phyloP scores from a whole-genome alignment of 805 yeast species.

The Clavispora asparagi region DNA sequence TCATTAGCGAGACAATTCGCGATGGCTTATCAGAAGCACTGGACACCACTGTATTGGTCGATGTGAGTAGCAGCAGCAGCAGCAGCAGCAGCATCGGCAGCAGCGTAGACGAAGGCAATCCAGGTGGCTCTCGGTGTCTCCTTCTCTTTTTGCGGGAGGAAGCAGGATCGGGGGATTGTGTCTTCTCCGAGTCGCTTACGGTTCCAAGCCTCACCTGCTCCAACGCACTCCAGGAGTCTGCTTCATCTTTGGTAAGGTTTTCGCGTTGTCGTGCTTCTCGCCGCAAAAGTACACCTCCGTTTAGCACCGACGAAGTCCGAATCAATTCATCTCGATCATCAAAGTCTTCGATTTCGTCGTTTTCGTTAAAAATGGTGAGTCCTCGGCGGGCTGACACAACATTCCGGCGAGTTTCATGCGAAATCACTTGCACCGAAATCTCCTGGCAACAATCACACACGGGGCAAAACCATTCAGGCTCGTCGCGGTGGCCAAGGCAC shows the following conservation, averaged over 20 bases:
- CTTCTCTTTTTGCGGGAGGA: background rate
- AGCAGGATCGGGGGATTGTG: background rate
- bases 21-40: background rate
- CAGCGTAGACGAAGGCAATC: background rate
- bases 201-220: slow-evolving; percentile 22
- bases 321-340: slow-evolving; percentile 1
- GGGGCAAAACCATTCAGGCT: slow-evolving; percentile 44
- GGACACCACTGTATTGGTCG: background rate
- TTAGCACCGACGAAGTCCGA: slow-evolving; percentile 17
- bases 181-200: background rate
- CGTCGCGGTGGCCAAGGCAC: slow-evolving; percentile 31
- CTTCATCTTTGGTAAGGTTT: slow-evolving; percentile 30
- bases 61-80: background rate
- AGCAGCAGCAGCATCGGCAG: background rate
- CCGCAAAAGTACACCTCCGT: slow-evolving; percentile 36
- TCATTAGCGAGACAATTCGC: slow-evolving; percentile 17
- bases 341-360: slow-evolving; percentile 2
- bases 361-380: background rate
- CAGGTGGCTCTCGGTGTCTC: background rate
- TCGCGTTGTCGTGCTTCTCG: slow-evolving; percentile 27
- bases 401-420: background rate
- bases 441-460: slow-evolving; percentile 44
- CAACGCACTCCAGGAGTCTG: slow-evolving; percentile 32
- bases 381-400: background rate
- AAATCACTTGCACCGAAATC: slow-evolving; percentile 2